phyloP scores from a whole-genome alignment of 2,329 filamentous ascomycete genomes.

The Hypoxylon sp. region DNA sequence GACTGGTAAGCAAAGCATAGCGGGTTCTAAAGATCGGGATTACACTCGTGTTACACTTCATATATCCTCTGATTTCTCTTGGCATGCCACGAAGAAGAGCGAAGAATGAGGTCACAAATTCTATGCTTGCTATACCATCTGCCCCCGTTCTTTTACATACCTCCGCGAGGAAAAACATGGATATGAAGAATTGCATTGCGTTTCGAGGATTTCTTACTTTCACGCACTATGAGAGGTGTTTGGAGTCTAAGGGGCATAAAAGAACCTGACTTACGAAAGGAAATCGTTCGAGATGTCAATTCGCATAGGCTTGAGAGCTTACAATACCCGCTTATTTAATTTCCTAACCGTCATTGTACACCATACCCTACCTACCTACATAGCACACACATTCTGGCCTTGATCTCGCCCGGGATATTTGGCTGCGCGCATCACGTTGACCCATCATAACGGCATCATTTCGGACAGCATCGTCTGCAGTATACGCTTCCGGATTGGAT shows the following conservation, averaged over 20 bases:
- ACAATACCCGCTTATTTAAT: not conserved
- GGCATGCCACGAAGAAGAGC: not conserved
- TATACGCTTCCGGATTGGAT: constrained; percentile 13
- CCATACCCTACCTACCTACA: not conserved
- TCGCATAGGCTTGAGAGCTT: not conserved
- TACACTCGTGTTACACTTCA: not conserved
- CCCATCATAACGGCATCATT: not conserved
- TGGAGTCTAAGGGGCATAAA: not conserved
- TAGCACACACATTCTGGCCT: not conserved
- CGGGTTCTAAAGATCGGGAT: not conserved
- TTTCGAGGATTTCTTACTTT: not conserved
- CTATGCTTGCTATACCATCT: not conserved
- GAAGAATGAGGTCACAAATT: too few relatives aligned
- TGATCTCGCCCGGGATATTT: not conserved
- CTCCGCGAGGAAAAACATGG: not conserved
- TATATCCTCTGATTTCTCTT: not conserved
- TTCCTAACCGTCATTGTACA: not conserved
- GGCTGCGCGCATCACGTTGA: not conserved
- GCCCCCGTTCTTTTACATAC: not conserved
- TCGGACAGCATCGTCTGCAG: not conserved
- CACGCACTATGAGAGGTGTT: not conserved
- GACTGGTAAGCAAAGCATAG: not conserved
- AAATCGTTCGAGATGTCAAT: not conserved
- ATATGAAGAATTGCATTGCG: not conserved
- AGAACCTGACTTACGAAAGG: not conserved